Evolutionary conservation across 371 early-diverging fungal species (phyloP).

Genomic region (Mortierella sp.): DNA sequence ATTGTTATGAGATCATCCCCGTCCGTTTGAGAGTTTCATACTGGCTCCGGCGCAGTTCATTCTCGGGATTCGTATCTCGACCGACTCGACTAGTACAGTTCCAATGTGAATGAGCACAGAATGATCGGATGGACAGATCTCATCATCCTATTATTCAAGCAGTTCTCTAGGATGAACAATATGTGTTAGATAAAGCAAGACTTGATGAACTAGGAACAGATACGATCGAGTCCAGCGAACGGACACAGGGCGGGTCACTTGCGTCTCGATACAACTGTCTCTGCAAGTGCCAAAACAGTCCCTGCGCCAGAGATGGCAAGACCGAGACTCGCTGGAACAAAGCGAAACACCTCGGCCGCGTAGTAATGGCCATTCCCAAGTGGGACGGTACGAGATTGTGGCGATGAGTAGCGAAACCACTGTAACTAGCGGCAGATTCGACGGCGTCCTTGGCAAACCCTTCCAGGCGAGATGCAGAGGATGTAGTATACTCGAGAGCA

Average conservation of each 20-base stretch:
- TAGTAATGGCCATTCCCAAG: constrained; percentile 8
- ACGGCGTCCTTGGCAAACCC: constrained; percentile 26
- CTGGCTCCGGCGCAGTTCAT: too few relatives aligned
- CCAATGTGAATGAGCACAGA: too few relatives aligned
- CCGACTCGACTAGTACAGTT: too few relatives aligned
- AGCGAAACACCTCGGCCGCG: constrained; percentile 33
- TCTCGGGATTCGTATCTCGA: too few relatives aligned
- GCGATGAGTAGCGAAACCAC: constrained; percentile 5
- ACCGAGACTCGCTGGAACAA: constrained; percentile 26
- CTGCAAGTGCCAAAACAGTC: constrained; percentile 40
- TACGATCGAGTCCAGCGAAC: too few relatives aligned
- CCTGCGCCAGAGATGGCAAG: constrained; percentile 37
- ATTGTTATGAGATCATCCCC: too few relatives aligned
- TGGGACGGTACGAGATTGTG: not conserved
- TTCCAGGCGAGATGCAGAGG: constrained; percentile 1
- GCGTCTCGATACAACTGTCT: constrained; percentile 27
- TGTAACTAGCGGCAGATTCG: constrained; percentile 5
- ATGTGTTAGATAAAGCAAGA: too few relatives aligned
- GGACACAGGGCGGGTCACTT: not conserved
- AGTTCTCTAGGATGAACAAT: too few relatives aligned
- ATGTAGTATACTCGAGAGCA: not conserved
- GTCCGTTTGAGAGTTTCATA: too few relatives aligned
- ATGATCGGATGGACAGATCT: too few relatives aligned
- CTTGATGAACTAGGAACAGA: too few relatives aligned
- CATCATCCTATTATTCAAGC: too few relatives aligned